phyloP scores from a whole-genome alignment of 2,329 filamentous ascomycete genomes.

The Paramyrothecium roridum region DNA sequence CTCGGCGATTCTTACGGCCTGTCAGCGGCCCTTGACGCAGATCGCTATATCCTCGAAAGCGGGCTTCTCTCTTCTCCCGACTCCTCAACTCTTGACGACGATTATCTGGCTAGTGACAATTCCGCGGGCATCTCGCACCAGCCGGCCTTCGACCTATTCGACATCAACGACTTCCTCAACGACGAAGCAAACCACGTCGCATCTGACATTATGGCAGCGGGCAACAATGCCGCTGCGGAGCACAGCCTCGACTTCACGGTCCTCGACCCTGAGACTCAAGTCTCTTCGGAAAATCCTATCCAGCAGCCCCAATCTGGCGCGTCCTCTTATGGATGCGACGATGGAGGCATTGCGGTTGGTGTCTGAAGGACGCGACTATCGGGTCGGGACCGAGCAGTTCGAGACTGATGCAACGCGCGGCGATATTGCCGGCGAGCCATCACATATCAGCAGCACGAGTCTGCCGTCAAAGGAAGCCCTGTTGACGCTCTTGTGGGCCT shows the following conservation, averaged over 20 bases:
- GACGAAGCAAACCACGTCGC: conserved; percentile 44
- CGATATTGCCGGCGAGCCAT: conserved; percentile 27
- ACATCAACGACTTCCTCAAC: conserved; percentile 54
- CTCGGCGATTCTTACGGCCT: conserved; percentile 66
- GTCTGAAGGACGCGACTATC: conserved; percentile 53
- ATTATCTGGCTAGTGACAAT: conserved; percentile 64
- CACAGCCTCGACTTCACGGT: conserved; percentile 49
- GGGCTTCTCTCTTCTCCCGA: conserved; percentile 72
- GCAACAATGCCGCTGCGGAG: conserved; percentile 50
- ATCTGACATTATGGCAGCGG: conserved; percentile 46
- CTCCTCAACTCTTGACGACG: conserved; percentile 61
- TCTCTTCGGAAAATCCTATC: conserved; percentile 64
- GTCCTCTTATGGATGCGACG: conserved; percentile 72
- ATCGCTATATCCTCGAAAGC: conserved; percentile 75
- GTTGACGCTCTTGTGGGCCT: conserved; percentile 44
- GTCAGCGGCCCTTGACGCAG: conserved; percentile 66
- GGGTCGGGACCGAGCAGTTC: conserved; percentile 33
- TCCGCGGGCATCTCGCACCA: conserved; percentile 40
- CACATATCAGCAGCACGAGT: conserved; percentile 31
- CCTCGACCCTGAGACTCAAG: conserved; percentile 57
- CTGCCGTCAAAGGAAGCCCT: conserved; percentile 46
- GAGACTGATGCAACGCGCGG: conserved; percentile 34
- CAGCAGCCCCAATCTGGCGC: conserved; percentile 72
- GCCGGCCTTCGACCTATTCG: conserved; percentile 42
- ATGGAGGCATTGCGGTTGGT: conserved; percentile 70